A percentile compares a stretch with the other conserved stretches of the same genome.
Conservation (phyloP, 139 green algal genomes). For the Micractinium conductrix region DNA sequence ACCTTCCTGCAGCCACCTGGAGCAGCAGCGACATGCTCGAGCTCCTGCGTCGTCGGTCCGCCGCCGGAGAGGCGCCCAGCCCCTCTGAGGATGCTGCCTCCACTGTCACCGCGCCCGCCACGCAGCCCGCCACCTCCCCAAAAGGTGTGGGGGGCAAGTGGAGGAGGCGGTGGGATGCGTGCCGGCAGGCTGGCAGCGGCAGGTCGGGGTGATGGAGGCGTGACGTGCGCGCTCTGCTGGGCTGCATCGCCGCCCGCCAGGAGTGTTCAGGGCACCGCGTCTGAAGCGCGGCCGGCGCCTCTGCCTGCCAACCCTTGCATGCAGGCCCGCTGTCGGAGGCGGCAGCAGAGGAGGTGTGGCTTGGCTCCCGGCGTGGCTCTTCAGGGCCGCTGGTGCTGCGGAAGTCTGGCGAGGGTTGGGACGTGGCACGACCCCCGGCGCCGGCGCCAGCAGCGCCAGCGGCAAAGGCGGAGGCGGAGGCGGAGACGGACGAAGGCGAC, state of each 20-base stretch:
- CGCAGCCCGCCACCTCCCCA: background rate
- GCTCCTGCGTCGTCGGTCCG: background rate
- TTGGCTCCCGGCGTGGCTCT: background rate
- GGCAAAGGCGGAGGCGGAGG: background rate
- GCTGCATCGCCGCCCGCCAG: background rate
- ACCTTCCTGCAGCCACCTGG: background rate
- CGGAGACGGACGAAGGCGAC: background rate
- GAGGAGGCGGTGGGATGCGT: background rate
- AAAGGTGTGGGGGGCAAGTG: background rate
- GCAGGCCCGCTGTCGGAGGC: constrained; percentile 2
- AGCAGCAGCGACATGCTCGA: background rate
- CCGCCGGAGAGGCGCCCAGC: background rate
- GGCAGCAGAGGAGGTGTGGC: background rate
- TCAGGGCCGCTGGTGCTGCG: background rate
- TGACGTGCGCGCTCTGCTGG: background rate
- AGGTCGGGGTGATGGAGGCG: background rate
- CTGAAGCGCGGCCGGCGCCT: background rate
- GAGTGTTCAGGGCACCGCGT: too few relatives aligned
- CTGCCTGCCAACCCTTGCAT: background rate
- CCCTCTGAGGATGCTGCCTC: background rate
- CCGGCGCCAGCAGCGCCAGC: background rate
- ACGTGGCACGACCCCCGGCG: background rate
- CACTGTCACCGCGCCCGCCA: background rate
- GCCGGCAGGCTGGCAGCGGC: background rate
- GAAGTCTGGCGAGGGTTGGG: background rate